Base-by-base conservation (phyloP, 805 yeast genomes). In the Nakazawaea populi region DNA sequence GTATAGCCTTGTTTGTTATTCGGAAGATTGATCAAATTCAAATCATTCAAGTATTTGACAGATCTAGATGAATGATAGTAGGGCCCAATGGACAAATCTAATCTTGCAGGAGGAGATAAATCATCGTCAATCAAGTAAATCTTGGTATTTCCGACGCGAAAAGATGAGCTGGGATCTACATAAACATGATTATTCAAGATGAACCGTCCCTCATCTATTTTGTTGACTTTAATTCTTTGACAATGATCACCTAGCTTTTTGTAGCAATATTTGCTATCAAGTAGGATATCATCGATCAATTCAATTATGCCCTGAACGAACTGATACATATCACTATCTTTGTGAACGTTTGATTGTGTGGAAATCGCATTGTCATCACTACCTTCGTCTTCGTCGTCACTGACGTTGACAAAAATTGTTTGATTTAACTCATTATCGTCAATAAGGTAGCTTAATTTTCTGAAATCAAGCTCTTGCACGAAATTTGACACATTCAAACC, bases 401-500 rank as follows among this genome's bases (percentile, higher is more conserved):
- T 62, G 0, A 79, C 72, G 12, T 56, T 54, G 6, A 89, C 71
- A 49, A 91, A 78, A 1, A 91, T 70, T 0, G 96, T 85, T 59
- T 82, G 86, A 30, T 75, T 69, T 0, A 65, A 34, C 0, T 72
- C 61, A 1, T 67, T 58, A 35, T 84, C 82, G 49, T 82, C 85
- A 14, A 91, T 76, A 45, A 88, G 65, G 42, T 74, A 54, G 2
- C 71, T 66, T 18, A 89, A 65, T 10, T 77, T 74, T 52, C 90
- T 76, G 48, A 87, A 77, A 42, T 79, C 71, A 12, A 89, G 56
- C 58, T 89, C 96, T n/a, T 77, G 74, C 5, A 87, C 91, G 62
- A 88, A 82, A 30, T 72, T 72, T 2, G 83, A 71, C 47, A 80
- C 82, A 52, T 82, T 76, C 42, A 82, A 61, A 0, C 87, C 89